These are phyloP conservation scores for Hydrangea macrophylla DNA, from an alignment of 148 eudicot species.

Conservation along the genomic window DNA sequence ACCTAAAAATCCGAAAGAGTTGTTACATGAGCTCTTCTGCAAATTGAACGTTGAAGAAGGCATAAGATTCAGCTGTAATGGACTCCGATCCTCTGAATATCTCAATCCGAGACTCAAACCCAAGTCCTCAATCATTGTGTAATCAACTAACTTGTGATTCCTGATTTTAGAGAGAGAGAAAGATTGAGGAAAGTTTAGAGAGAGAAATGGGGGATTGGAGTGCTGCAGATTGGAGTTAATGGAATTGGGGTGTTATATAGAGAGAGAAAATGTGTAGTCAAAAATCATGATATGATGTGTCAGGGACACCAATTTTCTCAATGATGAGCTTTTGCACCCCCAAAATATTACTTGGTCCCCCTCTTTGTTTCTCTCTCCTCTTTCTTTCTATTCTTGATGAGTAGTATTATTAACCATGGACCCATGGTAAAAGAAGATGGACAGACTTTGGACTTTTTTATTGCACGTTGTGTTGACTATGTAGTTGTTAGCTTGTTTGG, in stretches of 20 bases:
- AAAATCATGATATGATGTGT: slow-evolving; percentile 30
- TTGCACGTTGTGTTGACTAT: too few relatives aligned
- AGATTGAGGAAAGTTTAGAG: background rate
- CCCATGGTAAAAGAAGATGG: too few relatives aligned
- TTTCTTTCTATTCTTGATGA: background rate
- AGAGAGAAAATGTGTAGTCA: slow-evolving; percentile 5
- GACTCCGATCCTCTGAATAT: slow-evolving; percentile 17
- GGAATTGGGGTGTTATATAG: slow-evolving; percentile 12
- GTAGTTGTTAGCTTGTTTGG: too few relatives aligned
- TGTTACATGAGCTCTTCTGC: slow-evolving; percentile 33
- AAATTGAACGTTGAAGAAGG: slow-evolving; percentile 26
- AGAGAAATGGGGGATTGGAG: background rate
- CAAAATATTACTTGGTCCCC: too few relatives aligned
- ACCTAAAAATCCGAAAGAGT: slow-evolving; percentile 16
- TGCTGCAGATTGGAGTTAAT: background rate
- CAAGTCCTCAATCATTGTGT: slow-evolving; percentile 36
- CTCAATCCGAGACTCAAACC: slow-evolving; percentile 48
- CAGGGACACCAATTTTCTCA: slow-evolving; percentile 13
- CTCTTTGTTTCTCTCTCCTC: background rate
- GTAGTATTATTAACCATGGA: too few relatives aligned
- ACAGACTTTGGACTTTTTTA: too few relatives aligned
- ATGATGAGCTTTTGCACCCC: slow-evolving; percentile 21
- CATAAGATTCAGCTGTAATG: slow-evolving; percentile 31
- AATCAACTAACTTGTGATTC: background rate
- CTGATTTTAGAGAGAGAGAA: too few relatives aligned